Evolutionary conservation across 495 filamentous ascomycete species (phyloP).

Genomic region (Podospora bellae-mahoneyi): DNA sequence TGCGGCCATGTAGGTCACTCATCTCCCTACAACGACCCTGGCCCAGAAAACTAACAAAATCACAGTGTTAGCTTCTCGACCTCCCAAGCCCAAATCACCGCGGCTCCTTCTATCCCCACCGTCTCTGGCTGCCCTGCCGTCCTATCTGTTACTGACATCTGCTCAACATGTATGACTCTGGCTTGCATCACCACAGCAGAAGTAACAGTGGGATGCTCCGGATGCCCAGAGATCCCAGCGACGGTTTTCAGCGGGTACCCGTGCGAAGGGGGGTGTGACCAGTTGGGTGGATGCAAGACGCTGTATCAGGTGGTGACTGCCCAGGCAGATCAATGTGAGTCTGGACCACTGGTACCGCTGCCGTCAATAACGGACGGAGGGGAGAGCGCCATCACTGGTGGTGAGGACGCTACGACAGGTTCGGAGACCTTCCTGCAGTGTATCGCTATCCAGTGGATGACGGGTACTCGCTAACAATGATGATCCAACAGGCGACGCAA

Average conservation of each 20-base stretch:
- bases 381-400: neutral
- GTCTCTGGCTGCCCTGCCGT: conserved; percentile 6
- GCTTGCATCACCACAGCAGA: conserved; percentile 24
- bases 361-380: neutral
- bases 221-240: conserved; percentile 18
- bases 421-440: neutral
- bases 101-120: neutral
- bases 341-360: neutral
- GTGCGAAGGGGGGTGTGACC: conserved; percentile 24
- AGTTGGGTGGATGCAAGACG: conserved; percentile 24
- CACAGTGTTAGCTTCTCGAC: neutral
- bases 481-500: neutral
- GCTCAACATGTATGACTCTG: conserved; percentile 27
- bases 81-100: neutral
- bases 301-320: conserved; percentile 21
- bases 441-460: neutral
- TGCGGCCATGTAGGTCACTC: neutral
- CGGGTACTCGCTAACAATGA: neutral
- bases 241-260: conserved; percentile 24
- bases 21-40: neutral
- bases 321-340: conserved; percentile 10
- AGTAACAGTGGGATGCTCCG: conserved; percentile 23
- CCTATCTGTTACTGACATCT: conserved; percentile 25
- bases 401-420: neutral
- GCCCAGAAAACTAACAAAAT: neutral